These are phyloP conservation scores for Trichoderma virens DNA, from an alignment of 495 filamentous ascomycete genomes.

Conservation along the genomic window DNA sequence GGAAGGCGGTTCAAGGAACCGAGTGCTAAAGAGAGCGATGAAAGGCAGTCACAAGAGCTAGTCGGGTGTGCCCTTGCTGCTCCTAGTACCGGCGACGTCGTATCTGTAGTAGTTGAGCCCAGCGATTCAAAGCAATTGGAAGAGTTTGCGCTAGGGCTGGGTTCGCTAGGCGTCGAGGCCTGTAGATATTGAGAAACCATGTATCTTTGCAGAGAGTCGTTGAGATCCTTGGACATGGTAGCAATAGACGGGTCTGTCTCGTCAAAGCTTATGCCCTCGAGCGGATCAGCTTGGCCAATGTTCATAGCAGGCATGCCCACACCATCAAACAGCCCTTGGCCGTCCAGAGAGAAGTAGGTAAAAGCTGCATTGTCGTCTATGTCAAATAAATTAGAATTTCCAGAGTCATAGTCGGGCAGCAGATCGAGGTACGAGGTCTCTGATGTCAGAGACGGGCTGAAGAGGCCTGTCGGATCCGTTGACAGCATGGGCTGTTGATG, in stretches of 20 bases:
- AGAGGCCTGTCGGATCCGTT: not conserved
- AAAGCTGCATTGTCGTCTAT: not conserved
- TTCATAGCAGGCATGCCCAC: not conserved
- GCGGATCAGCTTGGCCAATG: not conserved
- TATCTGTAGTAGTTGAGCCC: not conserved
- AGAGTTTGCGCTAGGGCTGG: not conserved
- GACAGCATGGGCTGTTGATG: not conserved
- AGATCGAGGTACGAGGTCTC: not conserved
- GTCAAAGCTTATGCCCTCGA: slow-evolving; percentile 5
- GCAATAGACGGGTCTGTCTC: not conserved
- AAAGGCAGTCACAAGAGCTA: slow-evolving; percentile 28
- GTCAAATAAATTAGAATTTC: not conserved
- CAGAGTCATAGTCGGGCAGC: not conserved
- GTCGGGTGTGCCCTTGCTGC: not conserved
- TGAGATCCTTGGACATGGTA: not conserved
- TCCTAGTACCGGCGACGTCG: slow-evolving; percentile 16
- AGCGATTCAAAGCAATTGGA: not conserved
- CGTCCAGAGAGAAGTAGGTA: not conserved
- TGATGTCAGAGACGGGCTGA: not conserved
- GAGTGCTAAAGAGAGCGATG: slow-evolving; percentile 36
- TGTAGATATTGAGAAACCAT: not conserved
- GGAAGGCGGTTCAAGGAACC: slow-evolving; percentile 39
- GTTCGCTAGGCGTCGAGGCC: not conserved
- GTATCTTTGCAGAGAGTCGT: not conserved
- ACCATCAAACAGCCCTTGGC: not conserved